These are phyloP conservation scores for Dentiscutata heterogama DNA, from an alignment of 371 early-diverging fungal species.

Conservation along the genomic window DNA sequence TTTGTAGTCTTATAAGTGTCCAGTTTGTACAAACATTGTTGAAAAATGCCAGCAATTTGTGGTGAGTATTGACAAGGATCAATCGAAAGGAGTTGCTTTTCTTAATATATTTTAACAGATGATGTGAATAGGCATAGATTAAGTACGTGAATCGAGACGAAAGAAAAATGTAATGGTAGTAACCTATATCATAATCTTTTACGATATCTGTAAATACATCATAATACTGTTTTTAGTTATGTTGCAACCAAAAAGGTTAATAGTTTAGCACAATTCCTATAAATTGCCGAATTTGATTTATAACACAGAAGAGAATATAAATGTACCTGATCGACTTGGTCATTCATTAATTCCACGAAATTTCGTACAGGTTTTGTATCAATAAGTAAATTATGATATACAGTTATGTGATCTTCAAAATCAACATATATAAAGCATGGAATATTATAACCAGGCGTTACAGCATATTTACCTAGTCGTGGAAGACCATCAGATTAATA, in stretches of 20 bases:
- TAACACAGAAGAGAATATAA: neutral
- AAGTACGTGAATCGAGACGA: neutral
- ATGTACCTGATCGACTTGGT: neutral
- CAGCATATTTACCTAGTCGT: conserved; percentile 67
- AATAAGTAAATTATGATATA: conserved; percentile 76
- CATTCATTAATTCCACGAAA: conserved; percentile 48
- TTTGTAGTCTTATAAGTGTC: conserved; percentile 7
- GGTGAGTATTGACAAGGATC: neutral
- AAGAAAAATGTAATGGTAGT: neutral
- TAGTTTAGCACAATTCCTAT: neutral
- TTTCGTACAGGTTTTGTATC: conserved; percentile 50
- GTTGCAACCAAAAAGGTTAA: neutral
- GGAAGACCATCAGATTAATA: neutral
- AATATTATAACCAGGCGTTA: conserved; percentile 74
- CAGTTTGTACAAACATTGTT: conserved; percentile 22
- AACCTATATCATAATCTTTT: conserved; percentile 21
- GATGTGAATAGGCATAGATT: neutral
- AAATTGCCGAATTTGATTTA: neutral
- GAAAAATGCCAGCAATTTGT: neutral
- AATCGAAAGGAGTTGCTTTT: neutral
- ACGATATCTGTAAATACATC: neutral
- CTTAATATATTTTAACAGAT: conserved; percentile 5
- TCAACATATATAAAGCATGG: conserved; percentile 86
- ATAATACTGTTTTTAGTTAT: conserved; percentile 1
- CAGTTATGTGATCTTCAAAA: conserved; percentile 85